Conservation (phyloP, 495 filamentous ascomycete genomes). For the Pseudevernia furfuracea region DNA sequence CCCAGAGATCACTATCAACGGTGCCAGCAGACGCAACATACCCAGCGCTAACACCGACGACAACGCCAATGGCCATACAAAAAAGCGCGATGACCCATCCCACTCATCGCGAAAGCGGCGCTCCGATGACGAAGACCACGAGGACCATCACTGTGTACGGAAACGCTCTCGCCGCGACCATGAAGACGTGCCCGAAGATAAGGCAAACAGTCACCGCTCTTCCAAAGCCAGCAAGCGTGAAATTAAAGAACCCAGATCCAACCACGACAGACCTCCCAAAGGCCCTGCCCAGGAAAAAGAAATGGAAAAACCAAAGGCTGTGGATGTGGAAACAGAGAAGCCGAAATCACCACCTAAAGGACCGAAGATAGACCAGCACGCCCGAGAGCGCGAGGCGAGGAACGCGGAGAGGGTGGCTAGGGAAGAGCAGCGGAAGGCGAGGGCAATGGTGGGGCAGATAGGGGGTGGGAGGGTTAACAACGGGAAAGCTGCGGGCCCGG, state of each 20-base stretch:
- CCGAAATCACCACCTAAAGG: slow-evolving; percentile 26
- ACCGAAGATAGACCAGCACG: slow-evolving; percentile 58
- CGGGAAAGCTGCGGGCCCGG: slow-evolving; percentile 28
- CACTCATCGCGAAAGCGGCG: slow-evolving; percentile 23
- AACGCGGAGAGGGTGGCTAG: slow-evolving; percentile 69
- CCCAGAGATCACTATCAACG: slow-evolving; percentile 22
- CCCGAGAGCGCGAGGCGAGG: slow-evolving; percentile 66
- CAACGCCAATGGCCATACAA: slow-evolving; percentile 5
- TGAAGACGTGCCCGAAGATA: slow-evolving; percentile 27
- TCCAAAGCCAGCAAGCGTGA: slow-evolving; percentile 38
- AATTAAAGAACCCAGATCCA: slow-evolving; percentile 19
- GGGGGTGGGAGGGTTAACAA: slow-evolving; percentile 38
- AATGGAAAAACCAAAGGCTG: background rate
- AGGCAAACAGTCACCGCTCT: slow-evolving; percentile 31
- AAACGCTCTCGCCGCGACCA: slow-evolving; percentile 50
- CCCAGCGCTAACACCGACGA: slow-evolving; percentile 3
- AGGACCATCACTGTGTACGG: slow-evolving; percentile 40
- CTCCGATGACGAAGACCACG: slow-evolving; percentile 37
- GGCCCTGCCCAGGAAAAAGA: background rate
- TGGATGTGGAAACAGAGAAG: slow-evolving; percentile 36
- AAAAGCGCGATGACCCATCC: slow-evolving; percentile 15
- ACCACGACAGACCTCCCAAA: slow-evolving; percentile 24
- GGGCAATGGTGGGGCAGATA: slow-evolving; percentile 18
- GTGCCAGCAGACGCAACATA: slow-evolving; percentile 14
- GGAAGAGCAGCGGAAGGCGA: slow-evolving; percentile 65